Evolutionary conservation across 352 stramenopile species (phyloP).

Genomic region (Phytophthora rubi): DNA sequence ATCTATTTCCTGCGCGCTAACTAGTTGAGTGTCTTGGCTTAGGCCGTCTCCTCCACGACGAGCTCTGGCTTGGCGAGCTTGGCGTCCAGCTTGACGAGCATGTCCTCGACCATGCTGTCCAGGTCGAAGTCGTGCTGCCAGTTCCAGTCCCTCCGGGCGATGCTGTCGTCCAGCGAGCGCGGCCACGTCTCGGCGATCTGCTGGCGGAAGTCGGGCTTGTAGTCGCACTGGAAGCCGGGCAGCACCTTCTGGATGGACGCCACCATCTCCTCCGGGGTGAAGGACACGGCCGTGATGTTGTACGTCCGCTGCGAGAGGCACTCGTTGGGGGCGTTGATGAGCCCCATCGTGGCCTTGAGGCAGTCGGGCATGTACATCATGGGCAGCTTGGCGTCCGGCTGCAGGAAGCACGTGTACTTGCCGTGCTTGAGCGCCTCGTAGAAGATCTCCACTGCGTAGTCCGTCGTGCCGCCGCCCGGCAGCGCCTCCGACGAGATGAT

Average conservation of each 20-base stretch:
- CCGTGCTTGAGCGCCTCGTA: slow-evolving; percentile 90
- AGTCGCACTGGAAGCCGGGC: slow-evolving; percentile 88
- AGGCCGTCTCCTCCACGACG: slow-evolving; percentile 29
- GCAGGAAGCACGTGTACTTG: slow-evolving; percentile 91
- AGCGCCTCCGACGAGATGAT: slow-evolving; percentile 91
- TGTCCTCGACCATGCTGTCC: slow-evolving; percentile 90
- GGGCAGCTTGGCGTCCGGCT: slow-evolving; percentile 79
- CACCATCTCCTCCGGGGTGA: slow-evolving; percentile 87
- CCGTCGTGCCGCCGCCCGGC: slow-evolving; percentile 84
- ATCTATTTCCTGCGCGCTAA: slow-evolving; percentile 11
- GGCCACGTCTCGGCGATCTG: slow-evolving; percentile 93
- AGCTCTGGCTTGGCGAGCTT: slow-evolving; percentile 58
- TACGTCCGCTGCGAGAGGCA: slow-evolving; percentile 88
- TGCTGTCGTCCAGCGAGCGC: slow-evolving; percentile 82
- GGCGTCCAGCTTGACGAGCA: slow-evolving; percentile 85
- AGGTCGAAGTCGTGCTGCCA: slow-evolving; percentile 92
- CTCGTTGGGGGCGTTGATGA: slow-evolving; percentile 77
- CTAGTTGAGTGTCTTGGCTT: slow-evolving; percentile 3
- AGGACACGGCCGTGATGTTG: slow-evolving; percentile 92
- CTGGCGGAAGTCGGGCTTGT: slow-evolving; percentile 91
- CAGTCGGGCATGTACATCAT: slow-evolving; percentile 97
- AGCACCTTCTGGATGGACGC: slow-evolving; percentile 88
- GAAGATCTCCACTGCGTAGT: slow-evolving; percentile 95
- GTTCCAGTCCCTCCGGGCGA: slow-evolving; percentile 85
- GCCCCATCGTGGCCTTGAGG: slow-evolving; percentile 83